Base-by-base conservation (phyloP, 345 rosid genomes). In the Salix purpurea region DNA sequence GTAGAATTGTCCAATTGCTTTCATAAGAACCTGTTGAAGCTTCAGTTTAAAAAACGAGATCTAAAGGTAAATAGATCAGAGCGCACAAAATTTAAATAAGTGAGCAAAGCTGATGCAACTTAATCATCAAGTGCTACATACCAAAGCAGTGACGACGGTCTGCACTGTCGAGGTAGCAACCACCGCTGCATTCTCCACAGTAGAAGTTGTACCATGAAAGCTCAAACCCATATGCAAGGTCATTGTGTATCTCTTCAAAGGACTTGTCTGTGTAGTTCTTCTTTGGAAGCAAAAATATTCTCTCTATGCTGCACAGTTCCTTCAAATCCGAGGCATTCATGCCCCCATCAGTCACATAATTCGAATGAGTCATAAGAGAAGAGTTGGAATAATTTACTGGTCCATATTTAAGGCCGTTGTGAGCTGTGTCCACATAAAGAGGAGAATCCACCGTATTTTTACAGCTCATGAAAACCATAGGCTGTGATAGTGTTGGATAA, bases 151-250 rank as follows among this genome's bases (percentile, higher is more conserved):
- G 18, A 44, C 1, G 50, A 44, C 50, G 50, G 50, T 13, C 16
- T 3, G 16, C 0, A 2, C 5, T 44, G 50, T 44, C 1, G 50
- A 44, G 3, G 50, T 44, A 44, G 50, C 50, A 46, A 14, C 6
- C 1, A 0, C 0, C 0, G 1, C 0, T 13, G 50, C 50, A 46
- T 0, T 46, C 3, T 14, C 0, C 50, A 4, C 50, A 13, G 1
- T 46, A 0, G 6, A 12, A 1, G 50, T 46, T 46, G 50, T 12
- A 46, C 50, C 77, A 74, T 26, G 44, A 46, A 74, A 65, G 61
- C 62, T 74, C 71, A 48, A 74, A 74, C 28, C 71, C 77, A 19
- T 65, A 13, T 3, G 71, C 71, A 39, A 40, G 26, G 26, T 65
- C 46, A 10, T n/a, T 13, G 13, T 32, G 64, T 32, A 65, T 48